Evolutionary conservation across 495 filamentous ascomycete genomes (phyloP), one percentile per base, ranked within the genome.

Genomic region (Penicillium ucsense): DNA sequence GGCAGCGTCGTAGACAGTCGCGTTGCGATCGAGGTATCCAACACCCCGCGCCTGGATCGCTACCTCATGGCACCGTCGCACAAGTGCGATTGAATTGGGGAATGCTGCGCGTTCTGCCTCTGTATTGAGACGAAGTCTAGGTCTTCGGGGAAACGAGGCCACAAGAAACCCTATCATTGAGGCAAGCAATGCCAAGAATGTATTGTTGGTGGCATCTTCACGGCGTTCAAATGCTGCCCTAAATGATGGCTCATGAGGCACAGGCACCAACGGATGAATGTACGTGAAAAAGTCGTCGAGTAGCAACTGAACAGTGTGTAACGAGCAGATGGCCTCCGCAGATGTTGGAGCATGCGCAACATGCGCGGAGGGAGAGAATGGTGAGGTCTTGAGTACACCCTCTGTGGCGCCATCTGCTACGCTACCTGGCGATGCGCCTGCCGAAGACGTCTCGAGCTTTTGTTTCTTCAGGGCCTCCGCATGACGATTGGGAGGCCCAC

Each of bases 201-300:
- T 76, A 9, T 72, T 70, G 54, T 81, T 85, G 5, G 67, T 78
- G 31, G 77, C 62, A 62, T 95, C 87, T 53, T 89, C 82, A 35
- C 88, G 75, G 35, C 69, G 74, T 9, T 73, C 69, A 56, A 91
- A 84, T 3, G 84, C 81, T 45, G 76, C 74, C 32, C 87, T 78
- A 53, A 94, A 94, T n/a, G 83, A 81, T 0, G 84, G 85, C 51
- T 94, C 86, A 61, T 95, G 89, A 0, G 89, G 89, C 41, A 95
- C 78, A 0, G 89, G 89, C 32, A 81, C 74, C n/a, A 95, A 70
- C 2, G 89, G 89, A 57, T 95, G 85, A 45, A 94, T 88, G 60
- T 89, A 91, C 6, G 81, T 89, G 58, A 94, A 94, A 66, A 86
- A 94, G 66, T 95, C 89, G 60, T 91, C 85, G 8, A 95, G 71